Percentiles rank a stretch among this genome's conserved stretches.
Evolutionary conservation across 2,329 filamentous ascomycete species (phyloP).

Genomic region (Neopestalotiopsis sp.): DNA sequence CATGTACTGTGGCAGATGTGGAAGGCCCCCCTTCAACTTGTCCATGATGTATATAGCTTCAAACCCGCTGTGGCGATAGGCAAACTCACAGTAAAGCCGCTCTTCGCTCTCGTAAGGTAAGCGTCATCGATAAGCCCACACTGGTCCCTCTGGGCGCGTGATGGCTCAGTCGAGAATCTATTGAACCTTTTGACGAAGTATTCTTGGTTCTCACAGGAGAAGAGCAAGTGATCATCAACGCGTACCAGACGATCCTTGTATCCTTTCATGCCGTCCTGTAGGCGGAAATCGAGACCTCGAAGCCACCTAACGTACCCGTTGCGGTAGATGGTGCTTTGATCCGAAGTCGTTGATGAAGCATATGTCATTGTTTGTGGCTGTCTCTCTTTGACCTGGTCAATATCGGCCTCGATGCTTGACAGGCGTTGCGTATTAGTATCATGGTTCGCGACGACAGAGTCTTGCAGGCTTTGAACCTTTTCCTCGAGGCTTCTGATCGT

Average conservation of each 20-base stretch:
- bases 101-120: not conserved
- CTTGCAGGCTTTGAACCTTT: not conserved
- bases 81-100: not conserved
- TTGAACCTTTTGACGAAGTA: not conserved
- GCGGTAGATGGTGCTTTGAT: not conserved
- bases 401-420: not conserved
- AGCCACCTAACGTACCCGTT: constrained; percentile 2
- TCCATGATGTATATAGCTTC: not conserved
- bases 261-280: not conserved
- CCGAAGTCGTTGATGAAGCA: not conserved
- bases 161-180: not conserved
- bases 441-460: not conserved
- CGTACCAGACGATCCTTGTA: not conserved
- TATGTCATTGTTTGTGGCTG: not conserved
- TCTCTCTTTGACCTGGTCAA: not conserved
- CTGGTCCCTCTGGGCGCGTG: not conserved
- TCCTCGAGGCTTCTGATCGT: not conserved
- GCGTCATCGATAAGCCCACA: not conserved
- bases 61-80: not conserved
- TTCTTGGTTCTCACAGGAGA: not conserved
- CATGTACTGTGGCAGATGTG: not conserved
- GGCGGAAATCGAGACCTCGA: not conserved
- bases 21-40: too few species aligned
- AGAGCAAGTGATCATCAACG: not conserved
- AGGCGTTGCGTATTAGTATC: not conserved